Percentiles rank a stretch among this genome's conserved stretches.
These are phyloP conservation scores for Coprinellus micaceus DNA, from an alignment of 768 basidiomycete genomes.

Conservation along the genomic window DNA sequence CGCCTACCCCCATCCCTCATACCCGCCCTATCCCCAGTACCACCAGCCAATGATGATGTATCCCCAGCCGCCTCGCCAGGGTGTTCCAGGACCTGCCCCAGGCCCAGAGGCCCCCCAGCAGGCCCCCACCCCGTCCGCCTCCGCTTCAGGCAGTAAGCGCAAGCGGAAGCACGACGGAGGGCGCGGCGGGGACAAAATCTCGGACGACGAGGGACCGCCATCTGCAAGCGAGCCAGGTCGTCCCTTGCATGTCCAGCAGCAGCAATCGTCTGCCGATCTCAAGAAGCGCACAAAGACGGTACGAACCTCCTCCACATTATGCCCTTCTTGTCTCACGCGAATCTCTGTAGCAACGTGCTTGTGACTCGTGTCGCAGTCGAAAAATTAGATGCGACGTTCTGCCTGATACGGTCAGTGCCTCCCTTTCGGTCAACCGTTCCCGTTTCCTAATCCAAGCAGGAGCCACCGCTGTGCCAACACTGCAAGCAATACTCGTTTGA, in stretches of 20 bases:
- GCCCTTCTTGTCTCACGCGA: conserved; percentile 12
- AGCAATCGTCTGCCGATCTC: conserved; percentile 44
- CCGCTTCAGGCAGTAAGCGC: conserved; percentile 48
- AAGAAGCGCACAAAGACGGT: conserved; percentile 93
- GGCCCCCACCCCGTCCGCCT: conserved; percentile 29
- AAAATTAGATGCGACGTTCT: conserved; percentile 96
- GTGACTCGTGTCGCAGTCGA: conserved; percentile 85
- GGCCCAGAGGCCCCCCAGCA: conserved; percentile 27
- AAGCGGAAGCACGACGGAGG: conserved; percentile 52
- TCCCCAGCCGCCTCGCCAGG: conserved; percentile 36
- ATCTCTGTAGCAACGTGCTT: conserved; percentile 59
- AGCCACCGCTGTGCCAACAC: conserved; percentile 85
- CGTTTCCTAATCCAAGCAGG: conserved; percentile 26
- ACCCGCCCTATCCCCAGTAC: conserved; percentile 63
- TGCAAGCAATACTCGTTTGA: conserved; percentile 93
- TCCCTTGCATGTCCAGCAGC: conserved; percentile 21
- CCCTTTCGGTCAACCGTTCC: background rate
- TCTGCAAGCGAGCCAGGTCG: conserved; percentile 47
- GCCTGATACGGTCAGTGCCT: conserved; percentile 44
- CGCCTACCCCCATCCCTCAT: conserved; percentile 52
- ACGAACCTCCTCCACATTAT: conserved; percentile 12
- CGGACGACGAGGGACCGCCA: conserved; percentile 58
- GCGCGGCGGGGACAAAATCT: conserved; percentile 42
- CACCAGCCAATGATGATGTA: conserved; percentile 74
- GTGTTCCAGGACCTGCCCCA: too few species aligned